phyloP scores from a whole-genome alignment of 345 rosid genomes.

The Bruguiera parviflora region DNA sequence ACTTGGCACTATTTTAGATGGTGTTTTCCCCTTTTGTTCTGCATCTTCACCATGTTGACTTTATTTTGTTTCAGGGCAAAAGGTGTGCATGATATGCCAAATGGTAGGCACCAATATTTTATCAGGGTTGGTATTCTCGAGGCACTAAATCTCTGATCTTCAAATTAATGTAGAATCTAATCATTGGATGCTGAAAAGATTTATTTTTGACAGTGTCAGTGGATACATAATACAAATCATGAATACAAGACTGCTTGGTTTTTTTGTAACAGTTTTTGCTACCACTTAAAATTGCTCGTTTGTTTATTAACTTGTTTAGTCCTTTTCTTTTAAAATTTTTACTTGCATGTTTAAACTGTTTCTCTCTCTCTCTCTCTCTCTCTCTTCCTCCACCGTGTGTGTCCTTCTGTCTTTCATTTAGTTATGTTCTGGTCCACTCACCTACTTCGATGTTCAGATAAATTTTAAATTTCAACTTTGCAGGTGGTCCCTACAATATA shows the following conservation, averaged over 20 bases:
- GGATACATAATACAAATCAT: constrained; percentile 2
- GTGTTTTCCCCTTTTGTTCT: too few species aligned
- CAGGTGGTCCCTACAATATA: constrained; percentile 96
- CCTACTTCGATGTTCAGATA: constrained; percentile 4
- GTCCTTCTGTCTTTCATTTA: background rate
- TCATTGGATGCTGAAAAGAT: background rate
- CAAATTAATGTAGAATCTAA: background rate
- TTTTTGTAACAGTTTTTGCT: too few species aligned
- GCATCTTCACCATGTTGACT: too few species aligned
- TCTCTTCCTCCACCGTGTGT: background rate
- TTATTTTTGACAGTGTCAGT: background rate
- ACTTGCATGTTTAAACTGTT: too few species aligned
- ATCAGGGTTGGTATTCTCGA: constrained; percentile 53
- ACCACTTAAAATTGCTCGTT: too few species aligned
- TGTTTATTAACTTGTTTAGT: too few species aligned
- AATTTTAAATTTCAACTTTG: constrained; percentile 8
- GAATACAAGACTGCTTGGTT: too few species aligned
- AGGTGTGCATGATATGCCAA: constrained; percentile 61
- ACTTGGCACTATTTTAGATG: too few species aligned
- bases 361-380: too few species aligned
- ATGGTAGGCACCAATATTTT: constrained; percentile 86
- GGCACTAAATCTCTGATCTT: background rate
- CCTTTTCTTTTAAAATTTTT: too few species aligned
- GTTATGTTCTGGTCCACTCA: background rate
- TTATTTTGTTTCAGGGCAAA: constrained; percentile 43